These are phyloP conservation scores for Funneliformis geosporum DNA, from an alignment of 192 early-diverging fungal genomes.

Conservation along the genomic window DNA sequence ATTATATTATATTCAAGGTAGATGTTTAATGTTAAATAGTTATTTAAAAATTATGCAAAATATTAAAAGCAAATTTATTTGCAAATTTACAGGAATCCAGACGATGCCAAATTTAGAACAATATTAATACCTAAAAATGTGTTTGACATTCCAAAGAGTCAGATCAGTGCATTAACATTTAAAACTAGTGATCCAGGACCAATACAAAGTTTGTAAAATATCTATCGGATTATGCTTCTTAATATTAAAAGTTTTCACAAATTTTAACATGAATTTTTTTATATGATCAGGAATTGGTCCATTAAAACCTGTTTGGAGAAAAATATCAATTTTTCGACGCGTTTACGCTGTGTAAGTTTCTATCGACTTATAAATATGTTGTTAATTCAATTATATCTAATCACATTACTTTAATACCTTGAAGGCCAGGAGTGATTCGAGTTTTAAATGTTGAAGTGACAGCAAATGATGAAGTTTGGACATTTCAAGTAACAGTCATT, in stretches of 20 bases:
- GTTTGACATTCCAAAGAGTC: background rate
- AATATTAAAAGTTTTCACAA: background rate
- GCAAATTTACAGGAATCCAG: background rate
- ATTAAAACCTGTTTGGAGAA: background rate
- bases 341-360: constrained; percentile 5
- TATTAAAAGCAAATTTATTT: background rate
- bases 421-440: constrained; percentile 21
- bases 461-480: constrained; percentile 10
- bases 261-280: background rate
- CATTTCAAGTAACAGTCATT: background rate
- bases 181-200: constrained; percentile 9
- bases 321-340: background rate
- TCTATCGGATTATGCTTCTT: background rate
- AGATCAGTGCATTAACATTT: background rate
- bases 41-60: background rate
- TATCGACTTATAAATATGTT: background rate
- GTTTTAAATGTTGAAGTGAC: constrained; percentile 16
- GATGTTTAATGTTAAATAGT: background rate
- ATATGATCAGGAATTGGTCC: background rate
- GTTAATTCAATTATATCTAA: background rate
- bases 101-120: constrained; percentile 19
- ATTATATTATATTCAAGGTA: constrained; percentile 30
- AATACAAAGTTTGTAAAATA: constrained; percentile 13
- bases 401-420: background rate
- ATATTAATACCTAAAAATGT: constrained; percentile 19